phyloP scores from a whole-genome alignment of 2,329 filamentous ascomycete species.

The Penicillium psychrosexuale region DNA sequence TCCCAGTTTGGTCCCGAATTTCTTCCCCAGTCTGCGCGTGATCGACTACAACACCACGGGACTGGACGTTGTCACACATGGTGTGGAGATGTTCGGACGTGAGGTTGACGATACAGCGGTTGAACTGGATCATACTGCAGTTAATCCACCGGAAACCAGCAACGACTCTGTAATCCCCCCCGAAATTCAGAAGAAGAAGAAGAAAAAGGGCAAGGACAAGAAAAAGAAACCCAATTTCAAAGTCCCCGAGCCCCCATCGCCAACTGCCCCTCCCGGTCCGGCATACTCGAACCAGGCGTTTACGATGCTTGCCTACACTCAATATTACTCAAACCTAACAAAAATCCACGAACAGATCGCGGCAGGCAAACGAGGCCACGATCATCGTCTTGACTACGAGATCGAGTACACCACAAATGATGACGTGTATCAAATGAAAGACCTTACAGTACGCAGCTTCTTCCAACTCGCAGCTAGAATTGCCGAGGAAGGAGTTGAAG shows the following conservation, averaged over 20 bases:
- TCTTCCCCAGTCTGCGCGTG: slow-evolving; percentile 85
- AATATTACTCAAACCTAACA: slow-evolving; percentile 95
- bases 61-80: slow-evolving; percentile 55
- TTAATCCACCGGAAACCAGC: not conserved
- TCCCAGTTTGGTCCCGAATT: slow-evolving; percentile 88
- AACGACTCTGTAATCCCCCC: not conserved
- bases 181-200: slow-evolving; percentile 36
- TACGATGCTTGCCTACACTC: slow-evolving; percentile 74
- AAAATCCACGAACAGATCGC: slow-evolving; percentile 72
- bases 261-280: slow-evolving; percentile 72
- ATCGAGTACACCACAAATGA: slow-evolving; percentile 86
- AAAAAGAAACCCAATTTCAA: slow-evolving; percentile 58
- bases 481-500: slow-evolving; percentile 47
- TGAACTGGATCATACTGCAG: not conserved
- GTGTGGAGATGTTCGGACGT: slow-evolving; percentile 18
- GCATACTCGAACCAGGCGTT: slow-evolving; percentile 85
- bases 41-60: slow-evolving; percentile 89
- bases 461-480: slow-evolving; percentile 78
- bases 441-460: slow-evolving; percentile 80
- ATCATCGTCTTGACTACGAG: slow-evolving; percentile 63
- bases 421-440: slow-evolving; percentile 67
- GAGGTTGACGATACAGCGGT: slow-evolving; percentile 1
- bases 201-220: slow-evolving; percentile 47
- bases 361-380: slow-evolving; percentile 56
- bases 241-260: slow-evolving; percentile 69